phyloP scores from a whole-genome alignment of 257 asterid genomes.

The Euphrasia confusa region DNA sequence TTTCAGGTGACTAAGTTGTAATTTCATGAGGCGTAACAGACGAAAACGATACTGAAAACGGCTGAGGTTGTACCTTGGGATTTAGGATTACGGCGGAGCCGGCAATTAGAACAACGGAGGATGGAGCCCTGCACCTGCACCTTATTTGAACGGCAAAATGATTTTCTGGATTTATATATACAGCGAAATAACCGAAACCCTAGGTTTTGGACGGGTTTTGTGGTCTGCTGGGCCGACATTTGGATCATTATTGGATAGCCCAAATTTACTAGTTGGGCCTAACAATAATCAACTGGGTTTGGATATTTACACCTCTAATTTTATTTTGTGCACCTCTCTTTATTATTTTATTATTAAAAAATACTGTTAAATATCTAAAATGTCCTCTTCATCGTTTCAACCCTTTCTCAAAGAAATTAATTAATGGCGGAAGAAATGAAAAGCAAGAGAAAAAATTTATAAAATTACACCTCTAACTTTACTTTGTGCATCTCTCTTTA shows the following conservation, averaged over 20 bases:
- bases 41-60: not conserved
- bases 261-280: not conserved
- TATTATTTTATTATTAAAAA: too few relatives aligned
- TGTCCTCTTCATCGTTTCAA: too few relatives aligned
- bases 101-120: slow-evolving; percentile 9
- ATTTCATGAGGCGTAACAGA: too few relatives aligned
- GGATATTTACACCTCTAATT: too few relatives aligned
- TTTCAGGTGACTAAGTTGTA: not conserved
- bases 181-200: slow-evolving; percentile 3
- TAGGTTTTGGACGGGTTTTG: slow-evolving; percentile 12
- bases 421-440: too few relatives aligned
- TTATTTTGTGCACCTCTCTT: too few relatives aligned
- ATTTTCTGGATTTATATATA: slow-evolving; percentile 12
- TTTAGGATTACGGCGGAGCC: slow-evolving; percentile 18
- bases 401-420: too few relatives aligned
- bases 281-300: not conserved
- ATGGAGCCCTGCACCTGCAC: slow-evolving; percentile 13
- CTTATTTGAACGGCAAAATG: not conserved
- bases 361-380: too few relatives aligned
- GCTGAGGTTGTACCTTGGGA: not conserved
- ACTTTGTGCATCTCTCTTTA: too few relatives aligned
- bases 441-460: too few relatives aligned
- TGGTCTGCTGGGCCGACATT: not conserved
- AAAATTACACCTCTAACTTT: too few relatives aligned
- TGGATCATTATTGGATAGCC: not conserved